Conservation (phyloP, 139 green algal species). For the Spirogloea muscicola region DNA sequence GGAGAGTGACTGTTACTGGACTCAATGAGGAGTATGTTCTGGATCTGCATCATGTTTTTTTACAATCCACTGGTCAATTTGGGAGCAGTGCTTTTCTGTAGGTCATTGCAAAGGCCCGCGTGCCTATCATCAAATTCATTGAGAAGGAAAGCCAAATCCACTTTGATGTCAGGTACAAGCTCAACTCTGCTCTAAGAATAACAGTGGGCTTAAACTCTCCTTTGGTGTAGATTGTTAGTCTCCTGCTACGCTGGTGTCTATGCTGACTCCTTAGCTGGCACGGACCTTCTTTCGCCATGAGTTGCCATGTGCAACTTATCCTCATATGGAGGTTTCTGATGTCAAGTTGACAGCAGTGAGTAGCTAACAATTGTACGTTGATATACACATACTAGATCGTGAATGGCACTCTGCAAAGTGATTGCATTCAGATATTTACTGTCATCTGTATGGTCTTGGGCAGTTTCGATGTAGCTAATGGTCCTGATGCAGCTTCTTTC, state of each 20-base stretch:
- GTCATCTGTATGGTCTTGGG: too few species aligned
- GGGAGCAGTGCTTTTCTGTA: too few species aligned
- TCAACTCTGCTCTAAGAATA: background rate
- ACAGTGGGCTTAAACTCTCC: background rate
- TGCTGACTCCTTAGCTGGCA: background rate
- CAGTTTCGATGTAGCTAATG: conserved; percentile 81
- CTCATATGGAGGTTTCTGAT: background rate
- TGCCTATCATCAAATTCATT: conserved; percentile 97
- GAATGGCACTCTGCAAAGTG: too few species aligned
- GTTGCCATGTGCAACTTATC: background rate
- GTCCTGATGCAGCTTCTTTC: conserved; percentile 54
- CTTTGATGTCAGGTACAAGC: conserved; percentile 78
- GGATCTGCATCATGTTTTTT: too few species aligned
- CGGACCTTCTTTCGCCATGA: background rate
- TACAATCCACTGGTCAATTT: too few species aligned
- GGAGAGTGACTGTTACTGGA: background rate
- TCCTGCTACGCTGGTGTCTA: too few species aligned
- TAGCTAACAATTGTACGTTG: too few species aligned
- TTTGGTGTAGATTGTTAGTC: too few species aligned
- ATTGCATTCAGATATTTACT: too few species aligned
- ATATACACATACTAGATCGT: background rate
- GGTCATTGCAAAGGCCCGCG: conserved; percentile 82
- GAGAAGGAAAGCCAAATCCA: conserved; percentile 61
- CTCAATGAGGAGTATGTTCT: background rate
- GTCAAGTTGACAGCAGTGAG: background rate